These are phyloP conservation scores for Russula earlei DNA, from an alignment of 768 basidiomycete species.

Conservation along the genomic window DNA sequence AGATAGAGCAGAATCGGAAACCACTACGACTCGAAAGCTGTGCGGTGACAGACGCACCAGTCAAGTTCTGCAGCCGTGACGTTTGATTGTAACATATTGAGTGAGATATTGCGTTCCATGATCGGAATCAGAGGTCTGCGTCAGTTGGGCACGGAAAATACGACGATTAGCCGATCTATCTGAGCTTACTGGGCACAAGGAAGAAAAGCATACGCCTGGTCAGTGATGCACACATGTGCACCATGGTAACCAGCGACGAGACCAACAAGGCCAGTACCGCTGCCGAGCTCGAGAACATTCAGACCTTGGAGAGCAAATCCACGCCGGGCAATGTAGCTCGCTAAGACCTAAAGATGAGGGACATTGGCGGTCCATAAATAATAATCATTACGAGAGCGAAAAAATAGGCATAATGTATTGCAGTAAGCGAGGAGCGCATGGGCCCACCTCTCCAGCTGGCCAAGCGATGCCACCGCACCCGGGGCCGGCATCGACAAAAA, in stretches of 20 bases:
- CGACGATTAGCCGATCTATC: too few relatives aligned
- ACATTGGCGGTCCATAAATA: neutral
- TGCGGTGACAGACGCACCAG: slow-evolving; percentile 47
- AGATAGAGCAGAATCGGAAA: neutral
- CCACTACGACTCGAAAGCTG: neutral
- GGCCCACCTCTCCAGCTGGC: slow-evolving; percentile 79
- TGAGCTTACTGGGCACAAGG: neutral
- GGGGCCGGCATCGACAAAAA: slow-evolving; percentile 69
- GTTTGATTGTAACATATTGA: slow-evolving; percentile 48
- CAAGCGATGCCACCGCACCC: slow-evolving; percentile 91
- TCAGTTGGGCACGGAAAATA: neutral
- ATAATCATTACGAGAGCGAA: neutral
- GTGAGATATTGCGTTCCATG: slow-evolving; percentile 62
- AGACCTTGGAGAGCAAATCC: slow-evolving; percentile 44
- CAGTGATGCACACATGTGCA: slow-evolving; percentile 67
- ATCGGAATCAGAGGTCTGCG: slow-evolving; percentile 64
- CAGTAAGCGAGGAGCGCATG: neutral
- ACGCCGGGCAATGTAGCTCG: slow-evolving; percentile 59
- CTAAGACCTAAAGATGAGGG: slow-evolving; percentile 51
- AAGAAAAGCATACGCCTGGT: slow-evolving; percentile 55
- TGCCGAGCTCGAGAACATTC: slow-evolving; percentile 73
- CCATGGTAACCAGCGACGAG: slow-evolving; percentile 67
- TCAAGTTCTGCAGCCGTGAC: slow-evolving; percentile 66
- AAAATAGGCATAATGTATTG: neutral
- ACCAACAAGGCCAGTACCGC: slow-evolving; percentile 90